Conservation (phyloP, 2,329 filamentous ascomycete species). For the Colletotrichum sp. region DNA sequence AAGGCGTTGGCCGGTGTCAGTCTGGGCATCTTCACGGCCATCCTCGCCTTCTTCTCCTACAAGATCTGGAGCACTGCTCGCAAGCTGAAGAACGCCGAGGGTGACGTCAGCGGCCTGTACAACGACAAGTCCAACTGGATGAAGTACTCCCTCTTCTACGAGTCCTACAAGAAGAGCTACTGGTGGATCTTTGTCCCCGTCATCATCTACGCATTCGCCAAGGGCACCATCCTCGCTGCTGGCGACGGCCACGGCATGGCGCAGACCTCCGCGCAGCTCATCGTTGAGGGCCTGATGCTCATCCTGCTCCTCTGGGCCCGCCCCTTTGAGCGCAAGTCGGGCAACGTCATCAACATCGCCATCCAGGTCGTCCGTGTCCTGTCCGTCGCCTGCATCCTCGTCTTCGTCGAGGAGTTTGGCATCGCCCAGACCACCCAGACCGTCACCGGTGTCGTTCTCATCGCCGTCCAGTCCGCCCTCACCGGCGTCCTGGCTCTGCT, state of each 20-base stretch:
- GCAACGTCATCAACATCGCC: slow-evolving; percentile 91
- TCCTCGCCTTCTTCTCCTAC: slow-evolving; percentile 84
- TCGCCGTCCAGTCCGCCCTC: slow-evolving; percentile 86
- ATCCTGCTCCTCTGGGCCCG: slow-evolving; percentile 81
- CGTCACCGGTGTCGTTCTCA: slow-evolving; percentile 88
- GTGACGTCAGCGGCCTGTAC: slow-evolving; percentile 76
- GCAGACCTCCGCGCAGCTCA: slow-evolving; percentile 80
- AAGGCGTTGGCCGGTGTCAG: slow-evolving; percentile 84
- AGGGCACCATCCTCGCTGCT: slow-evolving; percentile 84
- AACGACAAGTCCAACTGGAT: slow-evolving; percentile 89
- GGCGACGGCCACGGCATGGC: slow-evolving; percentile 84
- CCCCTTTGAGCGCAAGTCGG: slow-evolving; percentile 85
- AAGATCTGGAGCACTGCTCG: slow-evolving; percentile 81
- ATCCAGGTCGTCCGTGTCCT: slow-evolving; percentile 90
- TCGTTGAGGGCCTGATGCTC: slow-evolving; percentile 83
- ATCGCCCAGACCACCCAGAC: slow-evolving; percentile 93
- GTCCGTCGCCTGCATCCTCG: slow-evolving; percentile 85
- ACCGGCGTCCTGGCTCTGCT: slow-evolving; percentile 85
- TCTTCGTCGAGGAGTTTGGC: slow-evolving; percentile 93
- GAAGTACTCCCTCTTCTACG: slow-evolving; percentile 98
- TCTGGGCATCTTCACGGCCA: slow-evolving; percentile 77
- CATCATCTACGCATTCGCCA: slow-evolving; percentile 90
- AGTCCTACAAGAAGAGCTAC: slow-evolving; percentile 90
- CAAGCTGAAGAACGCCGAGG: slow-evolving; percentile 76
- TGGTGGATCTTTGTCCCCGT: slow-evolving; percentile 96